phyloP scores from a whole-genome alignment of 1,284 basidiomycete genomes.

The Ceratobasidium sp. region DNA sequence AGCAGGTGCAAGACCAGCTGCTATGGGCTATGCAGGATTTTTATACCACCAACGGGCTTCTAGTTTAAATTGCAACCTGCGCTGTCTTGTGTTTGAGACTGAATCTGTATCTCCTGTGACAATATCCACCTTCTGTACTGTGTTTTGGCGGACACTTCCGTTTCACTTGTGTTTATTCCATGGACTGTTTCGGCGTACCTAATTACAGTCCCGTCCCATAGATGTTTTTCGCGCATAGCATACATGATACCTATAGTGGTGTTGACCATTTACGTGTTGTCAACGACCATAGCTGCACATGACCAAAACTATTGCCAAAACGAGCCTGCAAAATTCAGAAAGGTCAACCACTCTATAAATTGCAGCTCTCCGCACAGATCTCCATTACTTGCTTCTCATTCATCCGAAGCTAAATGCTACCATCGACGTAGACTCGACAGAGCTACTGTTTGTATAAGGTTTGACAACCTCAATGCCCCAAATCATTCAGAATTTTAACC shows the following conservation, averaged over 20 bases:
- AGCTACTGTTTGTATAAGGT: neutral
- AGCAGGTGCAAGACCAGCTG: conserved; percentile 62
- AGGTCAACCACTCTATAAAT: too few species aligned
- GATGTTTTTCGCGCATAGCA: conserved; percentile 2
- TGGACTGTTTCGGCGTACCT: conserved; percentile 5
- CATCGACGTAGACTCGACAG: neutral
- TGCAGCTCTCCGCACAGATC: too few species aligned
- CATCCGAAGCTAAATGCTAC: neutral
- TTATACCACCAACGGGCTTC: conserved; percentile 59
- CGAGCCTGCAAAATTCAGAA: too few species aligned
- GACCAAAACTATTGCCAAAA: too few species aligned
- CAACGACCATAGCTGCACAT: too few species aligned
- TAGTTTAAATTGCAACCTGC: conserved; percentile 30
- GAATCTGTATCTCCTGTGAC: neutral
- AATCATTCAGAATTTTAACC: neutral
- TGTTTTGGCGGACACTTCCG: neutral
- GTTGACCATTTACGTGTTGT: too few species aligned
- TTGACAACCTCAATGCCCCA: neutral
- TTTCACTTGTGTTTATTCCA: neutral
- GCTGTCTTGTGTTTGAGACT: conserved; percentile 19
- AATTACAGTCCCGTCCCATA: neutral
- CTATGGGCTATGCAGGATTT: conserved; percentile 68
- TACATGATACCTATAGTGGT: neutral
- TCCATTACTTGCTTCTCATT: too few species aligned
- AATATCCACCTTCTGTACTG: neutral